Evolutionary conservation across 2,329 filamentous ascomycete species (phyloP), one percentile per base, ranked within the genome.

Genomic region (Meredithiella fracta): DNA sequence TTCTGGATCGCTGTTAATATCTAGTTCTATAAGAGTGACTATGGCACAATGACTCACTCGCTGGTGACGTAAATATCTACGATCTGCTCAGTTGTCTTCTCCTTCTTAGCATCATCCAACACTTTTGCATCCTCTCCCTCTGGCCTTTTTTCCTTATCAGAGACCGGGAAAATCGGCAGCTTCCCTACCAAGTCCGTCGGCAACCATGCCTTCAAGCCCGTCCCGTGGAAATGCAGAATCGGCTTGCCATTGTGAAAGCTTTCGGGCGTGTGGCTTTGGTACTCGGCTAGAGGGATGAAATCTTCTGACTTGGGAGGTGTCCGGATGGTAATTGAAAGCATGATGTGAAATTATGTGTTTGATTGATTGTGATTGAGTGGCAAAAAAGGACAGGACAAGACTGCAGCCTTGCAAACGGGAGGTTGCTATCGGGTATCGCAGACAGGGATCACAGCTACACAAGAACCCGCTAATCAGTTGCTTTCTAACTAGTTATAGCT

Each of bases 201-300:
- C 20, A 83, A 69, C 63, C 77, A 76, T 2, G 82, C 77, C 40
- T 77, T 80, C 56, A 79, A 73, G 58, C 72, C 70, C 11, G 71
- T 62, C 40, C 76, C 72, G 63, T 82, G 78, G 61, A 77, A 78
- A 67, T 90, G 79, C 2, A 90, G 75, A 47, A 90, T 75, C 1
- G 85, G 80, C 64, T 84, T 86, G 26, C 78, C 79, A 62, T 75
- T 78, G 62, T 82, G 83, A 69, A 90, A 91, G 44, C 78, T 83
- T 58, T 74, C 72, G 0, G 86, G 86, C 1, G 86, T 91, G 63
- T 82, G 79, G 54, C 80, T 73, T 66, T 87, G 78, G 65, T 88
- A 85, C 59, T 86, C 80, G 58, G 74, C 71, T 49, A 90, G 74
- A 3, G 77, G 71, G 34, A 75, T 80, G 67, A 80, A 90, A 64